Percentiles rank a stretch among this genome's conserved stretches.
phyloP scores from a whole-genome alignment of 495 filamentous ascomycete species.

The Chaetomium tenue region DNA sequence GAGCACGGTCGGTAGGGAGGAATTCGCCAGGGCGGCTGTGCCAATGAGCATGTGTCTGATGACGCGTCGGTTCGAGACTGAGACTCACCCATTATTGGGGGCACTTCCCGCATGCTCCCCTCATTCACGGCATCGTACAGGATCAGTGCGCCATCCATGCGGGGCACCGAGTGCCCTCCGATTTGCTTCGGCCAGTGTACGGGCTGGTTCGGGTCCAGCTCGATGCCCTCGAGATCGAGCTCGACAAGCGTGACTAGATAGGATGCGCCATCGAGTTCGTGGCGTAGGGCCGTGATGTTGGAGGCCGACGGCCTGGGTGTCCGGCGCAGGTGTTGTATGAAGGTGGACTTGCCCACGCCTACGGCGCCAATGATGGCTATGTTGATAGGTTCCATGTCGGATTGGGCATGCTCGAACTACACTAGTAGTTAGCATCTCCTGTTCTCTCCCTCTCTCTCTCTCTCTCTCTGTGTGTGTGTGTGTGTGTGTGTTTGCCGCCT shows the following conservation, averaged over 20 bases:
- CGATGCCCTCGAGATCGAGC: conserved; percentile 64
- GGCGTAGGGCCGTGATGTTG: conserved; percentile 61
- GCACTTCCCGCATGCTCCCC: conserved; percentile 64
- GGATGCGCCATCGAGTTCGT: conserved; percentile 70
- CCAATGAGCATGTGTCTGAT: conserved; percentile 20
- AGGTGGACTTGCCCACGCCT: conserved; percentile 85
- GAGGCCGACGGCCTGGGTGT: conserved; percentile 56
- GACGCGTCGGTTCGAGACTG: not conserved
- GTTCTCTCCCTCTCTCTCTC: not conserved
- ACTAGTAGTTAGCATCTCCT: conserved; percentile 24
- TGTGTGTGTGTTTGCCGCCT: too few species aligned
- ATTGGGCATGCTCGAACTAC: conserved; percentile 31
- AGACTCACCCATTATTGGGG: conserved; percentile 69
- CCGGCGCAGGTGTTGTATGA: conserved; percentile 77
- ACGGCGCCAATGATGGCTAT: conserved; percentile 80
- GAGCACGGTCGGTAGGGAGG: conserved; percentile 67
- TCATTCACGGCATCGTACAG: conserved; percentile 82
- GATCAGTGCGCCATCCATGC: conserved; percentile 78
- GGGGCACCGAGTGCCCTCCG: conserved; percentile 62
- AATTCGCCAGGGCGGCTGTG: conserved; percentile 66
- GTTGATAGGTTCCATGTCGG: conserved; percentile 64
- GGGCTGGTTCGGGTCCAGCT: conserved; percentile 62
- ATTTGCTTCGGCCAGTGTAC: conserved; percentile 79
- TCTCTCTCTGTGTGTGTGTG: not conserved
- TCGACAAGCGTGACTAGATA: conserved; percentile 83